Conservation (phyloP, 495 filamentous ascomycete genomes). For the Penicillium soppii region DNA sequence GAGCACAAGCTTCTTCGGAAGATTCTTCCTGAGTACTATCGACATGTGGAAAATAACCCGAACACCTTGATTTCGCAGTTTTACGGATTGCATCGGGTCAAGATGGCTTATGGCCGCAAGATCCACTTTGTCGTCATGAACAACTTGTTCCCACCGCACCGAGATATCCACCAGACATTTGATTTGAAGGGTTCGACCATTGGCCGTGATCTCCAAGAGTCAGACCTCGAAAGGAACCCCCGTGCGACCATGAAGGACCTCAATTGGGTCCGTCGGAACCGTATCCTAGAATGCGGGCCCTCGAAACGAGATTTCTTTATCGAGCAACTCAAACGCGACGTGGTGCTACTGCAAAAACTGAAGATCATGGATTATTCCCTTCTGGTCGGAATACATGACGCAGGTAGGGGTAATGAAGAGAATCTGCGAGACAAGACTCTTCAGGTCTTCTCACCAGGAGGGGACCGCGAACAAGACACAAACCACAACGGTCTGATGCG, state of each 20-base stretch:
- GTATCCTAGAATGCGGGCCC: constrained; percentile 83
- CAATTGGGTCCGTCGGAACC: constrained; percentile 88
- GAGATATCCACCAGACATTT: constrained; percentile 96
- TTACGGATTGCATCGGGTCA: constrained; percentile 95
- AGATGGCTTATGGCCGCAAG: constrained; percentile 97
- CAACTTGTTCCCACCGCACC: constrained; percentile 95
- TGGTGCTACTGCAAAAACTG: constrained; percentile 76
- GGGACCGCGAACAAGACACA: constrained; percentile 56
- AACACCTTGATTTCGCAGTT: constrained; percentile 98
- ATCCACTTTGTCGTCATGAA: constrained; percentile 99
- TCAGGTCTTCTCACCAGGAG: constrained; percentile 92
- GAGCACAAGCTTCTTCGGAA: constrained; percentile 95
- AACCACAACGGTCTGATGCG: constrained; percentile 70
- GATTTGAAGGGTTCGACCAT: constrained; percentile 98
- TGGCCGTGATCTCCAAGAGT: constrained; percentile 86
- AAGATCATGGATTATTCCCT: constrained; percentile 99
- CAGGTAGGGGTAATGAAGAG: constrained; percentile 87
- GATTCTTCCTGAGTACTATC: constrained; percentile 89
- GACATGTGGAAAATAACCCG: constrained; percentile 88
- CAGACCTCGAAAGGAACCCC: constrained; percentile 83
- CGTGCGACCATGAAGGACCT: constrained; percentile 93
- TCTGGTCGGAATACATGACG: constrained; percentile 89
- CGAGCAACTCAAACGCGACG: constrained; percentile 84
- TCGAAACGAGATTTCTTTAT: constrained; percentile 83
- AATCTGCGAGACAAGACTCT: constrained; percentile 93